Evolutionary conservation across 2,329 filamentous ascomycete genomes (phyloP), one percentile per base, ranked within the genome.

Genomic region (Blumeria graminis): DNA sequence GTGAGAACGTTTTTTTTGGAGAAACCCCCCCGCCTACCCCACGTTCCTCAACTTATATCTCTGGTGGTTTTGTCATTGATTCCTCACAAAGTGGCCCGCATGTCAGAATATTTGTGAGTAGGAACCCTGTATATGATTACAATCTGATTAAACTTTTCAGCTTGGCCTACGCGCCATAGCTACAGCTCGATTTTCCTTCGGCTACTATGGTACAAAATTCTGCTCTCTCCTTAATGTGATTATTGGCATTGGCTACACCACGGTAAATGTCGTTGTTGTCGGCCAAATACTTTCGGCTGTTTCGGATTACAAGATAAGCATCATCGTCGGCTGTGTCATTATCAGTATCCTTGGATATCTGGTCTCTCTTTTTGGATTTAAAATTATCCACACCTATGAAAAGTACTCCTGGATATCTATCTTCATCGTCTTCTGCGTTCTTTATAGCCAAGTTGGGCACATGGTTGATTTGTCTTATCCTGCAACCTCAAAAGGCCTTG

Each of bases 131-230:
- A 28, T 28, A 28, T 50, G 38, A 39, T 39, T 11, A 39, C 10
- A 39, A 8, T 48, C 55, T 57, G 16, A 58, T 34, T 43, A 50
- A n/a, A 9, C 28, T n/a, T 28, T 32, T 16, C 50, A 66, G 64
- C 62, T 65, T 39, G 64, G 65, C 57, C 63, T 74, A 22, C 67
- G 72, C 52, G 69, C 71, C 56, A 72, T 74, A 52, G 62, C 64
- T 65, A 67, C 71, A 34, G 68, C 69, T 53, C 66, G 71, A 54
- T 72, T 71, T 60, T 71, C 70, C n/a, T 72, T 74, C 57, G 72
- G 72, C n/a, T 74, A 71, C 68, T 74, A 68, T 58, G 71, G 71
- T 14, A 71, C 71, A 55, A 74, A 74, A 60, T 63, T 74, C 56
- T 68, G 71, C 56, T 71, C 71, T 4, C 62, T 69, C 1, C 68